Evolutionary conservation across 2,329 filamentous ascomycete genomes (phyloP), one percentile per base, ranked within the genome.

Genomic region (Rhynchosporium graminicola): DNA sequence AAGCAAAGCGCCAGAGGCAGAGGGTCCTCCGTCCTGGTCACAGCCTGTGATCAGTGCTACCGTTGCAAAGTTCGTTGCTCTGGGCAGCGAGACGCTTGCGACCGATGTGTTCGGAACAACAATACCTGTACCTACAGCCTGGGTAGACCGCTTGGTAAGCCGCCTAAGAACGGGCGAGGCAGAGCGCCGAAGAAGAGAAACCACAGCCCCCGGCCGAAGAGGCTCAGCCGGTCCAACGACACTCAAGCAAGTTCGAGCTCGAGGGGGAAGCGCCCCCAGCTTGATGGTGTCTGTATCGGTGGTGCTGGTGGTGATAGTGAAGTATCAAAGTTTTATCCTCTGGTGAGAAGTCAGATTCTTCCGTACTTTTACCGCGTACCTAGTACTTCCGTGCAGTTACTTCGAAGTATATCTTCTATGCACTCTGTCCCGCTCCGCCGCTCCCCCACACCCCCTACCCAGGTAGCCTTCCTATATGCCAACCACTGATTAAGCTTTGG

Each of bases 41-140:
- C 55, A 45, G 55, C 55, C 26, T 57, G 55, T 57, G 55, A 57
- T 42, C 55, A 57, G 29, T 57, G 55, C 55, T 42, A 57, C 43
- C 55, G 55, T 31, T 57, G 55, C 40, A 57, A 57, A 46, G 55
- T 46, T 42, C 36, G 55, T 15, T 57, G 55, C 40, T 29, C 20
- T 13, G 55, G 55, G 6, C n/a, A 42, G 38, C 55, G 55, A 26
- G 38, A 40, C 3, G 6, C 40, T 26, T 57, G 55, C 31, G 55
- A 57, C 20, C 55, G 55, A 29, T 57, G 55, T 57, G 40, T 45
- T 45, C 42, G 31, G 13, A 12, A 57, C 28, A 26, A 31, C 42
- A 57, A 12, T 46, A 46, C 40, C 15, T 57, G 55, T 31, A 57
- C 55, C 38, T 57, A 57, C 40, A 57, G 55, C 28, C 55, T 57